These are phyloP conservation scores for Fusarium miscanthi DNA, from an alignment of 2,329 filamentous ascomycete species.

Conservation along the genomic window DNA sequence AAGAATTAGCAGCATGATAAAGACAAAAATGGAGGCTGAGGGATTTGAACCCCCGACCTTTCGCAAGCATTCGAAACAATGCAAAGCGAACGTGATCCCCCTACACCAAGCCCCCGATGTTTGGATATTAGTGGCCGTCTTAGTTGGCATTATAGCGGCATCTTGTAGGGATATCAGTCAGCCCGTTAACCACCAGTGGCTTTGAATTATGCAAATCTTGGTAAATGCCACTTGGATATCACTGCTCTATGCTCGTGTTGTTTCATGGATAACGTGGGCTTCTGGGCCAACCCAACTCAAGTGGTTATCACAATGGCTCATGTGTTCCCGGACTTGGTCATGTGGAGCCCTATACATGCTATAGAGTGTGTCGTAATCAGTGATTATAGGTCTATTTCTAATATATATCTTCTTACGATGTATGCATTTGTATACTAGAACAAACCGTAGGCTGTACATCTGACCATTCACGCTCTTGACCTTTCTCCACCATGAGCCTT, in stretches of 20 bases:
- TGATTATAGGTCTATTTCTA: background rate
- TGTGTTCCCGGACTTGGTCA: background rate
- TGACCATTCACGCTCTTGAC: background rate
- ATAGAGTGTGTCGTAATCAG: background rate
- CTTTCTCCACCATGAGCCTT: background rate
- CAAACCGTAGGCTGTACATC: background rate
- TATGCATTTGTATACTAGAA: background rate
- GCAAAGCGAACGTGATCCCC: conserved; percentile 46
- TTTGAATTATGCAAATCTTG: background rate
- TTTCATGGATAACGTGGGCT: background rate
- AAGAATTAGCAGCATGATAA: background rate
- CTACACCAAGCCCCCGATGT: conserved; percentile 46
- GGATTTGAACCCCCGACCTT: conserved; percentile 49
- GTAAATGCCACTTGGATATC: background rate
- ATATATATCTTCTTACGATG: background rate
- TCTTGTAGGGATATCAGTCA: rapidly evolving
- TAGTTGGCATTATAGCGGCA: rapidly evolving
- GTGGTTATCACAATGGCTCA: background rate
- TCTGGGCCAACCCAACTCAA: background rate
- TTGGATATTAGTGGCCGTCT: rapidly evolving
- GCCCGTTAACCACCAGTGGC: too few species aligned
- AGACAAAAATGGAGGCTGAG: conserved; percentile 42
- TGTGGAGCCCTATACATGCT: background rate
- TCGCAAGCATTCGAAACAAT: conserved; percentile 33
- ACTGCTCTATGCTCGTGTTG: background rate